A percentile compares a stretch with the other conserved stretches of the same genome.
phyloP scores from a whole-genome alignment of 2,329 filamentous ascomycete species.

The Knoxdaviesia capensis region DNA sequence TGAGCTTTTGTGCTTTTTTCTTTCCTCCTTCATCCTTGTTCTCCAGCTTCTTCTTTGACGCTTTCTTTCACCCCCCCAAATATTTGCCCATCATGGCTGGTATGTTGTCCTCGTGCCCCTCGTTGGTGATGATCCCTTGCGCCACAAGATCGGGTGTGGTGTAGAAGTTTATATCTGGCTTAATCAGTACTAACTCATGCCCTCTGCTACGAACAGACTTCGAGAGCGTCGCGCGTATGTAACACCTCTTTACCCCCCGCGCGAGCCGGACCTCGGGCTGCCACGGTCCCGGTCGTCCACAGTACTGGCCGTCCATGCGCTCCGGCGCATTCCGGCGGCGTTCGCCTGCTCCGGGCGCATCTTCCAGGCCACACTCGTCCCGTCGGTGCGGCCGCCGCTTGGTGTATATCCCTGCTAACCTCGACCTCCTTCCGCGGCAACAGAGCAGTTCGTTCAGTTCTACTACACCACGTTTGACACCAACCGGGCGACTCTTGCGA shows the following conservation, averaged over 20 bases:
- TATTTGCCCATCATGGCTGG: neutral
- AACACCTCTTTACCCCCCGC: neutral
- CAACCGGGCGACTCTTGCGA: constrained; percentile 41
- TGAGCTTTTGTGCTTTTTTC: neutral
- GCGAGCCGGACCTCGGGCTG: neutral
- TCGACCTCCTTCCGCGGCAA: neutral
- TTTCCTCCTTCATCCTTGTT: neutral
- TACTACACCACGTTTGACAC: constrained; percentile 81
- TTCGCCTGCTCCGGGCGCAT: constrained; percentile 1
- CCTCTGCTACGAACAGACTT: constrained; percentile 14
- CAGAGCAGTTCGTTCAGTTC: constrained; percentile 73
- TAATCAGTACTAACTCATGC: constrained; percentile 2
- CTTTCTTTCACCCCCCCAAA: neutral
- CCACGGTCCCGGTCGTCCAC: too few species aligned
- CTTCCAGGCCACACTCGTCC: neutral
- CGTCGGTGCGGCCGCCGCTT: constrained; percentile 4
- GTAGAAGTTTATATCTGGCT: neutral
- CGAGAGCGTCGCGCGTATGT: constrained; percentile 26
- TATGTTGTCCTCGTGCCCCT: neutral
- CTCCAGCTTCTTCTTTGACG: neutral
- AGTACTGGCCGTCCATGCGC: too few species aligned
- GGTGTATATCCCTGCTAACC: neutral
- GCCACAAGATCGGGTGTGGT: too few species aligned
- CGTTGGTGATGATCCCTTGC: too few species aligned
- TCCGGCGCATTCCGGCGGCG: neutral